Conservation (phyloP, 2,329 filamentous ascomycete species). For the Arthrobotrys musiformis region DNA sequence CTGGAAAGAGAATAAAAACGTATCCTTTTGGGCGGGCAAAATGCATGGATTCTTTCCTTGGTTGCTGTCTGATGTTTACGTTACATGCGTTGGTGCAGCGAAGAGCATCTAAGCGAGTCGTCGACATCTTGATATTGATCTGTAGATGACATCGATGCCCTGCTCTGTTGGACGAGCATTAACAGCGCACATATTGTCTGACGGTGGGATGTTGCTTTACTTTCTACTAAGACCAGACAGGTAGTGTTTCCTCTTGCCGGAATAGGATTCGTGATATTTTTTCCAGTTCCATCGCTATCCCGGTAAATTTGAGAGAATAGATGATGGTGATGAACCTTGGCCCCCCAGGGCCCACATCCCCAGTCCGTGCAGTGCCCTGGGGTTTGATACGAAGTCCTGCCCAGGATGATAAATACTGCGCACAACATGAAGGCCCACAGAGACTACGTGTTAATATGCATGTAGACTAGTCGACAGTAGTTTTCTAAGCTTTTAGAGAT, state of each 20-base stretch:
- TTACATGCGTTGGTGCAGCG: conserved; percentile 38
- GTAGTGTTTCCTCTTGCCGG: conserved; percentile 30
- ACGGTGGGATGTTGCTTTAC: conserved; percentile 30
- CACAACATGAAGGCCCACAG: conserved; percentile 18
- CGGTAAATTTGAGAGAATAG: conserved; percentile 20
- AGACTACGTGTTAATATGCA: conserved; percentile 18
- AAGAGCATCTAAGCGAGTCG: conserved; percentile 36
- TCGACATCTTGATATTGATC: conserved; percentile 26
- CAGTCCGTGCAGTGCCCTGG: conserved; percentile 20
- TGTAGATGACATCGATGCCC: conserved; percentile 12
- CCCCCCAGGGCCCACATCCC: conserved; percentile 11
- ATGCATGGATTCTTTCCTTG: conserved; percentile 7
- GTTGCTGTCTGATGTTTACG: conserved; percentile 48
- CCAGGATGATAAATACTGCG: background rate
- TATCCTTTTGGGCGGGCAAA: conserved; percentile 9
- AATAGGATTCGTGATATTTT: conserved; percentile 30
- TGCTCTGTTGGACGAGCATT: background rate
- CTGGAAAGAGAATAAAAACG: background rate
- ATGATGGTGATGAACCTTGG: conserved; percentile 11
- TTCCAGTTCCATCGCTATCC: conserved; percentile 14
- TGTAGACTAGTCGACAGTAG: conserved; percentile 1
- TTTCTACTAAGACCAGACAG: background rate
- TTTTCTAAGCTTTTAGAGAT: conserved; percentile 17
- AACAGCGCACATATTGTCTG: conserved; percentile 26
- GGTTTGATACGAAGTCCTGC: conserved; percentile 15